phyloP scores from a whole-genome alignment of 2,329 filamentous ascomycete genomes.

The Penicillium sp. region DNA sequence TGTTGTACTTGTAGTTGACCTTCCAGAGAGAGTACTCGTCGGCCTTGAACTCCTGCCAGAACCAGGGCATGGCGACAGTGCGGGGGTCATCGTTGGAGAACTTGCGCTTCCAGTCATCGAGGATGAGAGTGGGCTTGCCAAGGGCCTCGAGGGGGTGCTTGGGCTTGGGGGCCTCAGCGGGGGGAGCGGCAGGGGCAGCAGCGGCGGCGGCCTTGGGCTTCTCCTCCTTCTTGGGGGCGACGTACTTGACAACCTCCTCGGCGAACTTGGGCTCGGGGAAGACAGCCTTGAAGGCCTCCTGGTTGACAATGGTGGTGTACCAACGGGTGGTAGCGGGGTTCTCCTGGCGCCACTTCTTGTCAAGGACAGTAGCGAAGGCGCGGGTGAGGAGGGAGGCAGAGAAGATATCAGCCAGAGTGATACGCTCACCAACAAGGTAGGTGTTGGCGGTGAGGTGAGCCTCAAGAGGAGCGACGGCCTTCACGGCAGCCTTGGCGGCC shows the following conservation, averaged over 20 bases:
- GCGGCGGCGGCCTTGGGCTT: slow-evolving; percentile 63
- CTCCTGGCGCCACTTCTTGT: slow-evolving; percentile 80
- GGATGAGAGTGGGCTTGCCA: slow-evolving; percentile 73
- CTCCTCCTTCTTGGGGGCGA: slow-evolving; percentile 70
- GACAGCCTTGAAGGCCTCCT: slow-evolving; percentile 84
- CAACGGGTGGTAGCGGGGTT: slow-evolving; percentile 88
- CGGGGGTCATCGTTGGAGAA: slow-evolving; percentile 95
- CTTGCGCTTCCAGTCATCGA: slow-evolving; percentile 98
- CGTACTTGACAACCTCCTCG: slow-evolving; percentile 75
- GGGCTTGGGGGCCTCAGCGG: slow-evolving; percentile 72
- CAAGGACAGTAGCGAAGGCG: slow-evolving; percentile 92
- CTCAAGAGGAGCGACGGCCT: slow-evolving; percentile 74
- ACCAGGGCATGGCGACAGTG: slow-evolving; percentile 84
- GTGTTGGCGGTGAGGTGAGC: slow-evolving; percentile 89
- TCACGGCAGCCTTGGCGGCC: slow-evolving; percentile 65
- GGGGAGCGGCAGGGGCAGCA: slow-evolving; percentile 56
- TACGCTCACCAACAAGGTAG: slow-evolving; percentile 95
- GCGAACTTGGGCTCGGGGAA: slow-evolving; percentile 74
- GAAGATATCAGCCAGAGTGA: slow-evolving; percentile 96
- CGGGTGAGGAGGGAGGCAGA: slow-evolving; percentile 74
- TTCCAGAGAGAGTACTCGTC: slow-evolving; percentile 96
- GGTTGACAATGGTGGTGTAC: slow-evolving; percentile 92
- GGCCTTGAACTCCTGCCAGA: slow-evolving; percentile 95
- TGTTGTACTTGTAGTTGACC: slow-evolving; percentile 98
- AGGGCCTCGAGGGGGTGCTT: slow-evolving; percentile 95